Conservation (phyloP, 345 rosid genomes). For the Rhodamnia argentea region DNA sequence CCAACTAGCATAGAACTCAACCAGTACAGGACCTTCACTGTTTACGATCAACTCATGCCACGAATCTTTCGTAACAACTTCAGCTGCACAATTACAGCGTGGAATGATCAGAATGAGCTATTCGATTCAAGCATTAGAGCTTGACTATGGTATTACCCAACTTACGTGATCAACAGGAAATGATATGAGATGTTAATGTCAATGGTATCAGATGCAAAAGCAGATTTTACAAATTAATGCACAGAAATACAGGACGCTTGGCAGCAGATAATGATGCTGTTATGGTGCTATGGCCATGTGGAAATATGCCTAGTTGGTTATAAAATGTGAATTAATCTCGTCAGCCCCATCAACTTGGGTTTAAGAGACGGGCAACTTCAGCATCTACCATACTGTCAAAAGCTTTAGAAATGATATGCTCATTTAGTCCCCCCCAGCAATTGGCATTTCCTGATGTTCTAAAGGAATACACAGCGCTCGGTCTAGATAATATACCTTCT, state of each 20-base stretch:
- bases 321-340: neutral
- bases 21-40: slow-evolving; percentile 67
- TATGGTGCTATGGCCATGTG: neutral
- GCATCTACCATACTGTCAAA: neutral
- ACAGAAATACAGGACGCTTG: neutral
- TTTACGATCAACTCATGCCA: slow-evolving; percentile 58
- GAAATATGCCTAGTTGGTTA: neutral
- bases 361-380: neutral
- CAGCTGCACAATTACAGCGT: slow-evolving; percentile 27
- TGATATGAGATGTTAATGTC: neutral
- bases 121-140: neutral
- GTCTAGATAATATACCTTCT: neutral
- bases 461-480: neutral
- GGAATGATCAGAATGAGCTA: neutral
- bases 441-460: neutral
- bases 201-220: neutral
- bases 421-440: neutral
- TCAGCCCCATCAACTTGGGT: neutral
- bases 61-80: slow-evolving; percentile 39
- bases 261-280: neutral
- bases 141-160: neutral
- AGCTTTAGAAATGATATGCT: neutral
- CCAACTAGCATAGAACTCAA: slow-evolving; percentile 90
- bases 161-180: neutral
- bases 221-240: neutral